Evolutionary conservation across 169 alveolate genomes (phyloP), one percentile per base, ranked within the genome.

Genomic region (Plasmodium berghei): DNA sequence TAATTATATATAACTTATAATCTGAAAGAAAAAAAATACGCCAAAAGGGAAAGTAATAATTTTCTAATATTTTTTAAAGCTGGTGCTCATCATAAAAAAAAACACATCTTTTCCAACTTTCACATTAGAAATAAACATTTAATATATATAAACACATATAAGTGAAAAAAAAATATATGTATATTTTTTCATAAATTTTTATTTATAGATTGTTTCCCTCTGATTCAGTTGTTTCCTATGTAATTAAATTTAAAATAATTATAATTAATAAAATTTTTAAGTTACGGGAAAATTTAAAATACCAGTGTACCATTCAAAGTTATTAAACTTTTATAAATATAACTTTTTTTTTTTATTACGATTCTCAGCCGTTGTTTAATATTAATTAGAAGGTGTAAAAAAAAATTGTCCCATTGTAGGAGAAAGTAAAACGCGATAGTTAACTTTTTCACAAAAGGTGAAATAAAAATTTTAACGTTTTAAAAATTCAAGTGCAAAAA

Each of bases 281-380:
- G 40, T 26, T 66, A 22, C 28, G 16, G 40, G 74, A 63, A 62
- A 75, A 75, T 34, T 62, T 71, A 49, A 28, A 49, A 71, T 71
- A 52, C 52, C 83, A 64, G 83, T 71, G 83, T 71, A 52, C 83
- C 83, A 71, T 71, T 71, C 64, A 71, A 40, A 52, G 83, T 52
- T 71, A 48, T 56, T 52, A 26, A 71, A 24, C 24, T 71, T 52
- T 40, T 22, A 40, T 14, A 62, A 49, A 71, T 71, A 71, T 71
- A 22, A 12, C 9, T 10, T 24, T 71, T 24, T 71, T 71, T 71
- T 71, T 71, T 71, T 71, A 16, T 18, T 45, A 52, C 59, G 42
- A 34, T 52, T 52, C 20, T 52, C 20, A 14, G 2, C 59, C 59
- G 24, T 52, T 16, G n/a, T 58, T 58, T 58, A 45, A 67, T 40